Conservation (phyloP, 2,329 filamentous ascomycete genomes). For the Clarireedia sp. region DNA sequence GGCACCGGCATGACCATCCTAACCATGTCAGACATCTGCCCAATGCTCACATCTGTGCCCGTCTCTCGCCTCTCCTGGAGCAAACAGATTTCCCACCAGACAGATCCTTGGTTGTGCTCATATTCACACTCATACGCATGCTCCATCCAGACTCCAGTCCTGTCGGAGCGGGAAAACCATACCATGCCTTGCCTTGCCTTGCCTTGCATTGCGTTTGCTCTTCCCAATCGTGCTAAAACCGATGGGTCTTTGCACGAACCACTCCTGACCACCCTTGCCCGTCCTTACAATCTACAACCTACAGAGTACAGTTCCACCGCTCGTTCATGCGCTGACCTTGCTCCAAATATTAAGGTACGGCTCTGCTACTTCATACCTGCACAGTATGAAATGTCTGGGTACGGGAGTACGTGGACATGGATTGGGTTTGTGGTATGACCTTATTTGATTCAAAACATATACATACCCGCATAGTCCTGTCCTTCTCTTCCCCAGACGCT, state of each 20-base stretch:
- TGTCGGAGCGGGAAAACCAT: too few species aligned
- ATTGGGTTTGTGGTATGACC: not conserved
- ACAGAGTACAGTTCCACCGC: too few species aligned
- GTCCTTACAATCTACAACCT: not conserved
- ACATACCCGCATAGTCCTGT: not conserved
- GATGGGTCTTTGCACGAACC: not conserved
- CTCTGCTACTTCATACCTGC: not conserved
- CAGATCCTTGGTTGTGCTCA: too few species aligned
- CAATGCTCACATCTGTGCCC: slow-evolving; percentile 10
- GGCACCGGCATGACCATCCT: not conserved
- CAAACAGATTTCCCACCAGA: not conserved
- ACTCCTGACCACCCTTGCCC: not conserved
- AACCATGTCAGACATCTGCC: not conserved
- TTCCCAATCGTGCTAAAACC: too few species aligned
- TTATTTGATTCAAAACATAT: slow-evolving; percentile 2
- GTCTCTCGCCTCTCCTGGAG: not conserved
- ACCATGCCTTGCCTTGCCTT: too few species aligned
- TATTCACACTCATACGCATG: too few species aligned
- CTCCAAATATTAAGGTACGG: not conserved
- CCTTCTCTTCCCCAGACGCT: not conserved
- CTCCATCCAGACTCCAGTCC: too few species aligned
- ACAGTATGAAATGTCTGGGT: not conserved
- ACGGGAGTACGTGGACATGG: slow-evolving; percentile 1
- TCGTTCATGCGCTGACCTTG: not conserved
- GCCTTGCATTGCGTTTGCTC: too few species aligned